phyloP scores from a whole-genome alignment of 2,329 filamentous ascomycete species.

The Arachnomyces sp. region DNA sequence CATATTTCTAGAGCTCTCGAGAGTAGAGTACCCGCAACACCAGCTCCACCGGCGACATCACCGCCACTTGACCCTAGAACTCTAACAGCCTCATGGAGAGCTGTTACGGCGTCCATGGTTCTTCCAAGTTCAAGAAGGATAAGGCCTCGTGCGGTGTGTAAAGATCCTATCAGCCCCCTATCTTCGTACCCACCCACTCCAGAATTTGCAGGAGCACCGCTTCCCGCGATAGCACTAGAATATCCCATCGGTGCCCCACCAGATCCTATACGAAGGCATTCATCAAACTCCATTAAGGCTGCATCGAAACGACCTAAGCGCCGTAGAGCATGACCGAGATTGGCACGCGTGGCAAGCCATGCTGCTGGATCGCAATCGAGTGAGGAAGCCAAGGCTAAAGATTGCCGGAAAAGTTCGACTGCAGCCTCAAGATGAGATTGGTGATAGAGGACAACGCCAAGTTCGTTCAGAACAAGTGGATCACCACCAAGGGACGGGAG shows the following conservation, averaged over 20 bases:
- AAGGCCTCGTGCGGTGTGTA: slow-evolving; percentile 56
- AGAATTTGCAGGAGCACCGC: slow-evolving; percentile 27
- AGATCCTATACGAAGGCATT: slow-evolving; percentile 68
- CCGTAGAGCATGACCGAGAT: slow-evolving; percentile 80
- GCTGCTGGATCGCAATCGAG: slow-evolving; percentile 75
- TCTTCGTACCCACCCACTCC: slow-evolving; percentile 41
- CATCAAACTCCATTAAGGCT: slow-evolving; percentile 73
- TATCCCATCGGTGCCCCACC: slow-evolving; percentile 73
- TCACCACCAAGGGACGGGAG: slow-evolving; percentile 44
- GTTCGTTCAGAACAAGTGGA: slow-evolving; percentile 85
- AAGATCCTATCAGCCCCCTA: slow-evolving; percentile 36
- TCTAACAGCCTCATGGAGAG: slow-evolving; percentile 64
- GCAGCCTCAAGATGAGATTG: slow-evolving; percentile 71
- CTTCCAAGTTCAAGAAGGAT: slow-evolving; percentile 70
- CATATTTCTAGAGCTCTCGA: slow-evolving; percentile 39
- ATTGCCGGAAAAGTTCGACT: slow-evolving; percentile 65
- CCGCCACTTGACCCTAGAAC: slow-evolving; percentile 38
- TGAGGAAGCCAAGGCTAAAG: slow-evolving; percentile 67
- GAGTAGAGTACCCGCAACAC: slow-evolving; percentile 38
- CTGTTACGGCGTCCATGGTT: slow-evolving; percentile 67
- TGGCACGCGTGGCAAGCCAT: slow-evolving; percentile 76
- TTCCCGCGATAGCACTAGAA: slow-evolving; percentile 49
- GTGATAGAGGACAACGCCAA: slow-evolving; percentile 93
- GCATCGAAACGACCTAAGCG: slow-evolving; percentile 60
- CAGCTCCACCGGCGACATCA: slow-evolving; percentile 39